Conservation (phyloP, 1,139 yeast species). For the Blastobotrys indianensis region DNA sequence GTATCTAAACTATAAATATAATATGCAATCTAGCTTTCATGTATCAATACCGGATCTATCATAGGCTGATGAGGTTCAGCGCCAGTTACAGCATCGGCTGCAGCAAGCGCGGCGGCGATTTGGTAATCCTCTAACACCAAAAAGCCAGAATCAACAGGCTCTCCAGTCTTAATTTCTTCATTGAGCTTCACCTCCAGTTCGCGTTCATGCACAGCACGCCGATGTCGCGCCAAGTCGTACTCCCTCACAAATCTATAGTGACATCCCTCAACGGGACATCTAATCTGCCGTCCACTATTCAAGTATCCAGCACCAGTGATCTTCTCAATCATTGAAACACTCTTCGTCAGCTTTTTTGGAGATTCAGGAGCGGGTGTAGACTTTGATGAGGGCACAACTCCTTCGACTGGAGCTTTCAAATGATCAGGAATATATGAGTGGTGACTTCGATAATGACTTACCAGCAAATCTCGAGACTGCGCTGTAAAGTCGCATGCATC, state of each 20-base stretch:
- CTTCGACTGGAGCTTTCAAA: conserved; percentile 12
- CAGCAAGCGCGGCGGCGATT: conserved; percentile 4
- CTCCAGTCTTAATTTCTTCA: background rate
- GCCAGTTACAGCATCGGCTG: background rate
- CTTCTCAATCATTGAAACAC: conserved; percentile 27
- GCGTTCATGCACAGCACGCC: conserved; percentile 26
- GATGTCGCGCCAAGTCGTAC: conserved; percentile 38
- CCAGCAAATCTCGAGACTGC: conserved; percentile 32
- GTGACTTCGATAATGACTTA: conserved; percentile 38
- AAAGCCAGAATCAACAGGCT: conserved; percentile 1
- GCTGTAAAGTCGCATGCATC: conserved; percentile 7
- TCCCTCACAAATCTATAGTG: conserved; percentile 34
- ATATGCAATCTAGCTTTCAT: background rate
- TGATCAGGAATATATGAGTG: conserved; percentile 35
- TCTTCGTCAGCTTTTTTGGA: conserved; percentile 14
- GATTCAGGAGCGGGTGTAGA: conserved; percentile 1
- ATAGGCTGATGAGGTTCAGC: too few species aligned
- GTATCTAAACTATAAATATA: too few species aligned
- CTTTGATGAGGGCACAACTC: background rate
- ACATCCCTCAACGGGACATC: conserved; percentile 34
- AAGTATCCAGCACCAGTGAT: conserved; percentile 37
- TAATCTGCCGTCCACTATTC: conserved; percentile 25
- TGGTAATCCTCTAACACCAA: background rate
- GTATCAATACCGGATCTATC: too few species aligned
- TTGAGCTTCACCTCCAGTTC: background rate